These are phyloP conservation scores for Kingdonia uniflora DNA, from an alignment of 164 flowering plant genomes.

Conservation along the genomic window DNA sequence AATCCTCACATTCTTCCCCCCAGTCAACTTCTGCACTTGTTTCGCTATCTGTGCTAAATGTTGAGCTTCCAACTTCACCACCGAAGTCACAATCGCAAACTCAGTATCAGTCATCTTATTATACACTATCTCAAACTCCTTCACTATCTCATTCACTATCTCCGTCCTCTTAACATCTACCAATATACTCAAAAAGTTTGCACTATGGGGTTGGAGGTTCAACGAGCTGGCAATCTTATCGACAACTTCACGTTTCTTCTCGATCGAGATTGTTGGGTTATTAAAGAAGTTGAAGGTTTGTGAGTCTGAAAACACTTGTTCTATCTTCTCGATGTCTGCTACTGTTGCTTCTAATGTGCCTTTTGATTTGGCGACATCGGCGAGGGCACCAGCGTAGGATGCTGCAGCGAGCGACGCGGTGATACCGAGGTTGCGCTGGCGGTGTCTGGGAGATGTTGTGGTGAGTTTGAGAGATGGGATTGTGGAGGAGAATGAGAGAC, in stretches of 20 bases:
- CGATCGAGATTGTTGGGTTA: slow-evolving; percentile 38
- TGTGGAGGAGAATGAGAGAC: slow-evolving; percentile 37
- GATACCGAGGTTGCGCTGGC: slow-evolving; percentile 25
- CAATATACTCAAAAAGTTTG: slow-evolving; percentile 62
- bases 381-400: slow-evolving; percentile 70
- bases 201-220: slow-evolving; percentile 40
- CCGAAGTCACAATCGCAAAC: slow-evolving; percentile 71
- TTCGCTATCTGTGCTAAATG: slow-evolving; percentile 89
- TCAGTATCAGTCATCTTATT: slow-evolving; percentile 67
- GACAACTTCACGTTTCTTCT: slow-evolving; percentile 38
- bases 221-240: slow-evolving; percentile 36
- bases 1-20: slow-evolving; percentile 82
- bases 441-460: slow-evolving; percentile 3
- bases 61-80: slow-evolving; percentile 67
- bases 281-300: slow-evolving; percentile 38
- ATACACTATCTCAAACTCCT: slow-evolving; percentile 64
- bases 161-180: slow-evolving; percentile 58
- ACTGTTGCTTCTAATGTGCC: slow-evolving; percentile 55
- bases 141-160: slow-evolving; percentile 44
- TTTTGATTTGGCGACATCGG: slow-evolving; percentile 56
- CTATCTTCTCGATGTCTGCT: slow-evolving; percentile 57
- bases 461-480: slow-evolving; percentile 21
- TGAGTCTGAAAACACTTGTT: slow-evolving; percentile 43
- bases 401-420: slow-evolving; percentile 45
- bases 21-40: slow-evolving; percentile 69